Percentiles rank a stretch among this genome's conserved stretches.
Conservation (phyloP, 352 stramenopile genomes). For the Pythium sp. region DNA sequence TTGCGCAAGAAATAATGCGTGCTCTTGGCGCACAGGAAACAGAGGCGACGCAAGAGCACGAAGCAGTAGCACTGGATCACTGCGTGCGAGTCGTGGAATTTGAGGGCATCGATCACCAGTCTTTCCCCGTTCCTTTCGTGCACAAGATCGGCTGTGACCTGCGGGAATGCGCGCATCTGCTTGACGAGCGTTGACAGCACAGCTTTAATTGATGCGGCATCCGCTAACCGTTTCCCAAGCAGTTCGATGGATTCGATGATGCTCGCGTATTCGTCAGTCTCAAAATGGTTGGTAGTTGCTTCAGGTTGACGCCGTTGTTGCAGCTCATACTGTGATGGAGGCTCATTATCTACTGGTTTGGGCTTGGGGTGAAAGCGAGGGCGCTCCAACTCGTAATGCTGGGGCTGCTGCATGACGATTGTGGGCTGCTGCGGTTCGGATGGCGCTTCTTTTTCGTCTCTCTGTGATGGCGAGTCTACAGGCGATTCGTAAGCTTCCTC, state of each 20-base stretch:
- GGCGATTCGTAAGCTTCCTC: neutral
- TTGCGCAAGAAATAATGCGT: conserved; percentile 50
- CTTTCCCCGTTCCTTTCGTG: conserved; percentile 42
- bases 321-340: neutral
- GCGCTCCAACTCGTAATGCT: conserved; percentile 9
- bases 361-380: conserved; percentile 13
- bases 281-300: neutral
- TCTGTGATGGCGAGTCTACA: neutral
- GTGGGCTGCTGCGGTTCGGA: neutral
- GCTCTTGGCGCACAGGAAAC: conserved; percentile 67
- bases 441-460: neutral
- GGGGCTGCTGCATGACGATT: neutral
- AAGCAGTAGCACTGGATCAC: conserved; percentile 83
- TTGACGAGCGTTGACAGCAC: conserved; percentile 72
- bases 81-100: conserved; percentile 54
- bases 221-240: conserved; percentile 36
- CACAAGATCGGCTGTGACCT: conserved; percentile 61
- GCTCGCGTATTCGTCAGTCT: conserved; percentile 35
- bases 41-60: conserved; percentile 66
- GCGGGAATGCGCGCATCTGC: conserved; percentile 70
- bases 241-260: conserved; percentile 47
- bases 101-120: conserved; percentile 55
- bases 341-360: neutral
- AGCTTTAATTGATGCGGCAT: conserved; percentile 52
- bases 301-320: conserved; percentile 3